Base-by-base conservation (phyloP, 306 rosid genomes). In the Prunus davidiana region DNA sequence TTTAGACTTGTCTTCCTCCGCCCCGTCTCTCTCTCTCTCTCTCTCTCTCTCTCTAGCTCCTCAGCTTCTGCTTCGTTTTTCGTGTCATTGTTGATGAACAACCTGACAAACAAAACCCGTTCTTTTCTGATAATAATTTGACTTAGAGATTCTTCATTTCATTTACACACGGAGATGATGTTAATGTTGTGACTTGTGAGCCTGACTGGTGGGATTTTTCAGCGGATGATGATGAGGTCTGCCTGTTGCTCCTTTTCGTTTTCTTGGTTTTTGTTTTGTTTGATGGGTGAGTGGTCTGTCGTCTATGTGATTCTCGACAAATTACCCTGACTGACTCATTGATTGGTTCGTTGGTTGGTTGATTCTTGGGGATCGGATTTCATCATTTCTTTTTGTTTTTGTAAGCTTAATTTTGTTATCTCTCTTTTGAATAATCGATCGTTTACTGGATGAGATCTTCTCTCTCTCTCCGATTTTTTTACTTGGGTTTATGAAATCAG, bases 151-250 rank as follows among this genome's bases (percentile, higher is more conserved):
- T 34, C 69, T 64, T 64, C 69, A 38, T 64, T 19, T 19, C 15
- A 22, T n/a, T 64, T 19, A 7, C 16, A 3, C 15, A 19, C 18
- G 41, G 43, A 32, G 50, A 12, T 67, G 45, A 5, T 41, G 47
- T 34, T 32, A 64, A 38, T 64, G 69, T 5, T 19, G 74, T 50
- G 62, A 69, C 46, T 69, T 63, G 57, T 7, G 20, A 67, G n/a
- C 16, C 64, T 52, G 64, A 24, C 65, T 20, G 34, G 7, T 56
- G 25, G 34, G 25, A 11, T 27, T 46, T 6, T 12, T 18, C 73
- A 38, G 43, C 46, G 62, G 67, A 78, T 47, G 74, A 69, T 74
- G 79, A 80, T 80, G 83, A 80, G 83, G 83, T 80, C 83, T 68
- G 83, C 74, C 75, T 38, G 60, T 25, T 27, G 49, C 75, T 57